Percentiles rank a stretch among this genome's conserved stretches.
These are phyloP conservation scores for Podospora didyma DNA, from an alignment of 495 filamentous ascomycete genomes.

Conservation along the genomic window DNA sequence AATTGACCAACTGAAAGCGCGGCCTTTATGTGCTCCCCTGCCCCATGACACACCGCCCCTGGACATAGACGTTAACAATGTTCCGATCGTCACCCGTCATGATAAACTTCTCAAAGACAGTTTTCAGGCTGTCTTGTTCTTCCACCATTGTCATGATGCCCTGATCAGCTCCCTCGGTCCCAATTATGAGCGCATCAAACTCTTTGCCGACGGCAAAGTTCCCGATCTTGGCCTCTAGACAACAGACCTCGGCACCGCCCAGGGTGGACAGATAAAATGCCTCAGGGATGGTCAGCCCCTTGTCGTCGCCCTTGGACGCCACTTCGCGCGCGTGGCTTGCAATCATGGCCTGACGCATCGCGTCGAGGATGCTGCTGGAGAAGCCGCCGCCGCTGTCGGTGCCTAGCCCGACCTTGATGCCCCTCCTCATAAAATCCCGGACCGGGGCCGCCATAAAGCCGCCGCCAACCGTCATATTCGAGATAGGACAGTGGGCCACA, in stretches of 20 bases:
- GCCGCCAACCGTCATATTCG: constrained; percentile 59
- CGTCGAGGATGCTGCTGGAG: constrained; percentile 54
- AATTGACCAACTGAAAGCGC: no score
- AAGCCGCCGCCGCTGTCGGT: constrained; percentile 67
- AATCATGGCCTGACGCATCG: constrained; percentile 58
- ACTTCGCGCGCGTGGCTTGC: constrained; percentile 53
- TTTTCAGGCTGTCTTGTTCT: constrained; percentile 42
- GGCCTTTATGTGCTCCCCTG: neutral
- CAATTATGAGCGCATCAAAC: constrained; percentile 61
- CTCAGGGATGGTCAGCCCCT: constrained; percentile 47
- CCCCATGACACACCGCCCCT: constrained; percentile 44
- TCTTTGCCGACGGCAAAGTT: constrained; percentile 57
- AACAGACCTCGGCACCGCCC: constrained; percentile 58
- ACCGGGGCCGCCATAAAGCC: constrained; percentile 60
- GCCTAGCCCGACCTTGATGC: constrained; percentile 62
- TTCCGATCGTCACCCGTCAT: constrained; percentile 66
- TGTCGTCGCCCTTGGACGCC: constrained; percentile 43
- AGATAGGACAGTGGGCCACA: constrained; percentile 60
- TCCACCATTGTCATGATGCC: constrained; percentile 52
- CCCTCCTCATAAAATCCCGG: constrained; percentile 50
- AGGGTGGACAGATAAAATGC: constrained; percentile 60
- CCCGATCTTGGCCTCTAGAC: constrained; percentile 52
- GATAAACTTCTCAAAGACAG: constrained; percentile 60
- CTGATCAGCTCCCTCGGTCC: constrained; percentile 33
- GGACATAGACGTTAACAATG: constrained; percentile 53